A percentile compares a stretch with the other conserved stretches of the same genome.
Evolutionary conservation across 2,329 filamentous ascomycete species (phyloP).

Genomic region (Nannizziopsis barbatae): DNA sequence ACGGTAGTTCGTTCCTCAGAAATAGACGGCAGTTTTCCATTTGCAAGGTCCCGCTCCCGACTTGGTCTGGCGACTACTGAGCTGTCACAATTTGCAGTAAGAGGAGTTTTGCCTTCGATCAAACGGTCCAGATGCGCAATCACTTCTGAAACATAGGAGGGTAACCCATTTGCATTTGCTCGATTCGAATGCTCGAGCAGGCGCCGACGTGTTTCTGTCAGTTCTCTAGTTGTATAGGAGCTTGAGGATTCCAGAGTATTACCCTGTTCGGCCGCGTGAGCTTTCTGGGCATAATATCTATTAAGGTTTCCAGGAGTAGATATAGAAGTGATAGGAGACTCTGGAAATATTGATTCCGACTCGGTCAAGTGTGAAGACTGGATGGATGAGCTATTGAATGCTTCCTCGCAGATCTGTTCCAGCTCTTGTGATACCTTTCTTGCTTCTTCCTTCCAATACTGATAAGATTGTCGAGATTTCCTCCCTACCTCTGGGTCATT

Average conservation of each 20-base stretch:
- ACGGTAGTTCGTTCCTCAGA: conserved; percentile 11
- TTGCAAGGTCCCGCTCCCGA: neutral
- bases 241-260: conserved; percentile 40
- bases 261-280: conserved; percentile 33
- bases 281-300: conserved; percentile 12
- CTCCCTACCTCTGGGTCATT: conserved; percentile 27
- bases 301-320: conserved; percentile 26
- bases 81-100: conserved; percentile 29
- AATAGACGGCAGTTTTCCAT: conserved; percentile 13
- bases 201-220: conserved; percentile 48
- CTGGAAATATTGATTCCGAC: conserved; percentile 32
- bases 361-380: conserved; percentile 39
- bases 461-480: conserved; percentile 34
- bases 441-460: conserved; percentile 62
- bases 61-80: conserved; percentile 38
- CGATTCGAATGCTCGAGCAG: conserved; percentile 42
- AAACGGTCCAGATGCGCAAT: conserved; percentile 50
- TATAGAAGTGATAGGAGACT: conserved; percentile 43
- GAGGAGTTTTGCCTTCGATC: conserved; percentile 35
- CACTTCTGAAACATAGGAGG: conserved; percentile 46
- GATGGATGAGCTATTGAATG: conserved; percentile 62
- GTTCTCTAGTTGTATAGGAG: conserved; percentile 43
- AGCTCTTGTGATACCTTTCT: conserved; percentile 74
- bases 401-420: conserved; percentile 82
- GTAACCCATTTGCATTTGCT: conserved; percentile 36